Evolutionary conservation across 768 basidiomycete genomes (phyloP), one percentile per base, ranked within the genome.

Genomic region (Leccinum sublutescens): DNA sequence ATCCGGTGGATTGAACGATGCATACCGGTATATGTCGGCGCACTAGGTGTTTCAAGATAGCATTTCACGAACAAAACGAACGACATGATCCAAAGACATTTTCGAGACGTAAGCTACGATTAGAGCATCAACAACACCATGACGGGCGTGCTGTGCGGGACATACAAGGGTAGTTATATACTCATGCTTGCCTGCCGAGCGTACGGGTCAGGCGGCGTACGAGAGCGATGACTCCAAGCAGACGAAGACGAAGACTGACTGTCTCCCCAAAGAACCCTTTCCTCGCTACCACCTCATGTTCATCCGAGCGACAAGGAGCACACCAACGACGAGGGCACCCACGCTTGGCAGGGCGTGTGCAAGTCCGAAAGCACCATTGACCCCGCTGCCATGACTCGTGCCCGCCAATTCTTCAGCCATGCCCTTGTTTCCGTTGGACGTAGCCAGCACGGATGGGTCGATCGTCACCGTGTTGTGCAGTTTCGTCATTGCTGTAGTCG

Each of bases 341-440:
- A 68, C 5, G 38, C 57, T 49, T 15, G 65, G 54, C 23, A 68
- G 29, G 17, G 56, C 62, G 8, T 61, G 57, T 6, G 55, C 45
- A 27, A 61, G 29, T 45, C 62, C 52, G n/a, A 58, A 40, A 9
- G 62, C 51, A 5, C 40, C 48, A 5, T 34, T 54, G 17, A 38
- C 17, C 15, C 31, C 48, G 9, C n/a, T 23, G 9, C 60, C 57
- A 53, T 57, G 43, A 19, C 57, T 64, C 15, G 59, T 64, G 21
- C 55, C 49, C 1, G 54, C 60, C 31, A 65, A 48, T 5, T 52
- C 47, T 45, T 67, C 61, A 34, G 68, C 65, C 25, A 67, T 63
- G 15, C 77, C 78, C 47, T 69, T 71, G 54, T 80, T 75, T 1
- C 82, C 91, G 65, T 92, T 93, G 47, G 83, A 84, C 11, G 83